phyloP scores from a whole-genome alignment of 768 basidiomycete genomes.

The Lactifluus hygrophoroides region DNA sequence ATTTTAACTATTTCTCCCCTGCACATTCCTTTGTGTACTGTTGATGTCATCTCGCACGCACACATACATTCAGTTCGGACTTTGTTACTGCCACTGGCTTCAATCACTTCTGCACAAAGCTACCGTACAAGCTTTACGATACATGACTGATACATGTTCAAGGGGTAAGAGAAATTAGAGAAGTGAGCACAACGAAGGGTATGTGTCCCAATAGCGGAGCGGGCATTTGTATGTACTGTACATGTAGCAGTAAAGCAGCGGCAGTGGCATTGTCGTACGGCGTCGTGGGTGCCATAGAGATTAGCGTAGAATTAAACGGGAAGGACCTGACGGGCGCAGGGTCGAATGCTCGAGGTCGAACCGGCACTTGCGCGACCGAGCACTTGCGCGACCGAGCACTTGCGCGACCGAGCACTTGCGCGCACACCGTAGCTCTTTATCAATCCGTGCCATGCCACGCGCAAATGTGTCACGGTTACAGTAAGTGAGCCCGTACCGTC shows the following conservation, averaged over 20 bases:
- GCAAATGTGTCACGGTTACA: constrained; percentile 56
- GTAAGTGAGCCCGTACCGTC: constrained; percentile 41
- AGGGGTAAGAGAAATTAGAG: too few relatives aligned
- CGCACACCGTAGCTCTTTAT: constrained; percentile 61
- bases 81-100: too few relatives aligned
- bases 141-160: background rate
- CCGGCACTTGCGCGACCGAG: constrained; percentile 6
- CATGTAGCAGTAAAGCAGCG: constrained; percentile 1
- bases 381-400: too few relatives aligned
- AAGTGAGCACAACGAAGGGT: background rate
- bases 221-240: background rate
- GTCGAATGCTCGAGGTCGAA: background rate
- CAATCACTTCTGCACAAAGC: too few relatives aligned
- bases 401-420: too few relatives aligned
- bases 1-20: too few relatives aligned
- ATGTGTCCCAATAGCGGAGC: background rate
- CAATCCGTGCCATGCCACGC: constrained; percentile 72
- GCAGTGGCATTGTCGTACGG: background rate
- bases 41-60: too few relatives aligned
- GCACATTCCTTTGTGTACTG: too few relatives aligned
- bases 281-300: background rate
- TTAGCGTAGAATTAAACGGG: constrained; percentile 15
- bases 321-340: background rate
- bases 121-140: background rate
- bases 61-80: too few relatives aligned